phyloP scores from a whole-genome alignment of 345 rosid species.

The Rhodamnia argentea region DNA sequence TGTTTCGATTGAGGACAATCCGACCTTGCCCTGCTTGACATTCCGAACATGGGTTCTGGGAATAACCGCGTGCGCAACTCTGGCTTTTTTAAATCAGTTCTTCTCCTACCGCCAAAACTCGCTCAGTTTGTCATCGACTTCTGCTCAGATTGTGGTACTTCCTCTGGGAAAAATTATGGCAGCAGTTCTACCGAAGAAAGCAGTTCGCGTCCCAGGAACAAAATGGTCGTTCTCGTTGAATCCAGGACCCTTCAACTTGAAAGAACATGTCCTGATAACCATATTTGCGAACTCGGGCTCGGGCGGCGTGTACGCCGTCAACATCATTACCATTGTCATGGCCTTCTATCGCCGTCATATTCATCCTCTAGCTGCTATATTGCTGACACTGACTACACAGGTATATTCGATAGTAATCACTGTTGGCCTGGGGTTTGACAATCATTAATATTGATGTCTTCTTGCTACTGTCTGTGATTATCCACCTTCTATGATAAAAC shows the following conservation, averaged over 20 bases:
- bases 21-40: slow-evolving; percentile 30
- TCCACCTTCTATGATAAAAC: background rate
- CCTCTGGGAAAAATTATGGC: slow-evolving; percentile 31
- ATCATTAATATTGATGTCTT: background rate
- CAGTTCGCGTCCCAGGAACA: slow-evolving; percentile 17
- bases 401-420: background rate
- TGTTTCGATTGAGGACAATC: slow-evolving; percentile 32
- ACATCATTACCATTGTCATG: slow-evolving; percentile 26
- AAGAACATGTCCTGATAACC: slow-evolving; percentile 40
- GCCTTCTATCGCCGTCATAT: slow-evolving; percentile 22
- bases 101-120: slow-evolving; percentile 26
- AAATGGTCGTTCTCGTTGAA: slow-evolving; percentile 33
- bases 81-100: slow-evolving; percentile 36
- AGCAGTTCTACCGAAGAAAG: slow-evolving; percentile 17
- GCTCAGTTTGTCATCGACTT: slow-evolving; percentile 16
- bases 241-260: slow-evolving; percentile 46
- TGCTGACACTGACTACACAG: slow-evolving; percentile 31
- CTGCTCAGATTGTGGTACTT: slow-evolving; percentile 28
- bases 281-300: slow-evolving; percentile 37
- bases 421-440: background rate
- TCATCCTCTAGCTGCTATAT: slow-evolving; percentile 16
- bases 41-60: slow-evolving; percentile 39
- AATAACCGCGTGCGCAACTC: slow-evolving; percentile 14
- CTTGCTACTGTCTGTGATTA: background rate
- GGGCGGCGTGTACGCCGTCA: slow-evolving; percentile 16